Evolutionary conservation across 2,329 filamentous ascomycete genomes (phyloP).

Genomic region (Talaromyces sp.): DNA sequence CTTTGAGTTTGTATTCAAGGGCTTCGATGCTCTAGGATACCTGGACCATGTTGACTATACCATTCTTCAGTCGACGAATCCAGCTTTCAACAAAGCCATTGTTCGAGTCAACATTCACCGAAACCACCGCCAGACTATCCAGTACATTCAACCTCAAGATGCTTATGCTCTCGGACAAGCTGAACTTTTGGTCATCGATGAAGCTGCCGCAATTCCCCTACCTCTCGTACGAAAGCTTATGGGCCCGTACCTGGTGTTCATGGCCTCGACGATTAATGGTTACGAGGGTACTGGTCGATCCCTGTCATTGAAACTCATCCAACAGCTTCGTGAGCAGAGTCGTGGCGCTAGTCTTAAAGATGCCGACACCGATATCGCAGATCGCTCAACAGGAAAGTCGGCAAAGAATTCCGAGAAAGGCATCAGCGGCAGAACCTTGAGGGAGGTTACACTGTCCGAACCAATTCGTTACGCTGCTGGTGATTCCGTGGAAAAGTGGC

Average conservation of each 20-base stretch:
- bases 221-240: slow-evolving; percentile 91
- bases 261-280: slow-evolving; percentile 98
- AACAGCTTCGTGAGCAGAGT: slow-evolving; percentile 92
- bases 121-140: slow-evolving; percentile 94
- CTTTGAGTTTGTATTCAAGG: slow-evolving; percentile 98
- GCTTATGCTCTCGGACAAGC: slow-evolving; percentile 92
- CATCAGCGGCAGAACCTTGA: slow-evolving; percentile 71
- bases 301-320: slow-evolving; percentile 91
- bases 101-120: slow-evolving; percentile 94
- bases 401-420: slow-evolving; percentile 62
- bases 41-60: slow-evolving; percentile 96
- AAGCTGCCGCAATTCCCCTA: slow-evolving; percentile 92
- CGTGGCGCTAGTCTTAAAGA: slow-evolving; percentile 58
- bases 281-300: slow-evolving; percentile 97
- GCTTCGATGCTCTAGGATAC: slow-evolving; percentile 91
- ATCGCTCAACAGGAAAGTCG: slow-evolving; percentile 74
- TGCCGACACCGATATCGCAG: slow-evolving; percentile 66
- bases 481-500: slow-evolving; percentile 91
- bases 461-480: slow-evolving; percentile 92
- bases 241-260: slow-evolving; percentile 96
- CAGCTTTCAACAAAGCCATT: slow-evolving; percentile 98
- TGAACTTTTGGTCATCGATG: slow-evolving; percentile 92
- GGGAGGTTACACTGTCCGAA: slow-evolving; percentile 89
- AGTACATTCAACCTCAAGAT: slow-evolving; percentile 97
- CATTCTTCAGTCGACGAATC: slow-evolving; percentile 96